Conservation (phyloP, 345 rosid genomes). For the Mallotus nudiflorus region DNA sequence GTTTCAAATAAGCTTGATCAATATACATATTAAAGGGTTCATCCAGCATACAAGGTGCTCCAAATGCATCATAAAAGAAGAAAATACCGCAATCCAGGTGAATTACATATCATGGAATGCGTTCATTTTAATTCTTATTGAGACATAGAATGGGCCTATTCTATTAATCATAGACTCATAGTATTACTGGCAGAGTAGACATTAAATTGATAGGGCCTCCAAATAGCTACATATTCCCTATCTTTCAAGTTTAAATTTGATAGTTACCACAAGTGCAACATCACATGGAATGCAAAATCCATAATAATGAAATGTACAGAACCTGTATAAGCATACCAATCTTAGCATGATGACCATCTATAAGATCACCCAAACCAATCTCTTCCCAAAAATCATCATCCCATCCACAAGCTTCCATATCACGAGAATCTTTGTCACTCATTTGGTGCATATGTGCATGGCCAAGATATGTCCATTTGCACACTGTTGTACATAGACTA, state of each 20-base stretch:
- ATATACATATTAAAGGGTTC: no score
- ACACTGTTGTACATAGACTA: constrained; percentile 92
- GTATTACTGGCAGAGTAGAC: background rate
- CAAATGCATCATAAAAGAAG: background rate
- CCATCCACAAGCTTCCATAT: constrained; percentile 99
- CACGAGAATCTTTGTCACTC: constrained; percentile 70
- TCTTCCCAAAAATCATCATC: constrained; percentile 99
- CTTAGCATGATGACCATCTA: constrained; percentile 95
- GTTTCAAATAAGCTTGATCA: background rate
- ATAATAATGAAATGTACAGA: constrained; percentile 6
- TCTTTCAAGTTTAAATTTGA: background rate
- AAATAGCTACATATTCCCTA: background rate
- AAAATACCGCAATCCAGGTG: background rate
- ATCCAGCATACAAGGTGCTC: no score
- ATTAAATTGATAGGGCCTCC: background rate
- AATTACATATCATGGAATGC: background rate
- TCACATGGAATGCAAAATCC: background rate
- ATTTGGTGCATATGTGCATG: constrained; percentile 95
- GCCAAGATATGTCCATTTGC: constrained; percentile 99
- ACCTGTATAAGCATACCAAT: constrained; percentile 55
- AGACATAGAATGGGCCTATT: background rate
- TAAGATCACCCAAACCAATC: constrained; percentile 90
- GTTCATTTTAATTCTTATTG: background rate
- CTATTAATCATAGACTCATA: background rate
- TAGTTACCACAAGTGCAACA: background rate